phyloP scores from a whole-genome alignment of 2,329 filamentous ascomycete species.

The Fusarium miscanthi region DNA sequence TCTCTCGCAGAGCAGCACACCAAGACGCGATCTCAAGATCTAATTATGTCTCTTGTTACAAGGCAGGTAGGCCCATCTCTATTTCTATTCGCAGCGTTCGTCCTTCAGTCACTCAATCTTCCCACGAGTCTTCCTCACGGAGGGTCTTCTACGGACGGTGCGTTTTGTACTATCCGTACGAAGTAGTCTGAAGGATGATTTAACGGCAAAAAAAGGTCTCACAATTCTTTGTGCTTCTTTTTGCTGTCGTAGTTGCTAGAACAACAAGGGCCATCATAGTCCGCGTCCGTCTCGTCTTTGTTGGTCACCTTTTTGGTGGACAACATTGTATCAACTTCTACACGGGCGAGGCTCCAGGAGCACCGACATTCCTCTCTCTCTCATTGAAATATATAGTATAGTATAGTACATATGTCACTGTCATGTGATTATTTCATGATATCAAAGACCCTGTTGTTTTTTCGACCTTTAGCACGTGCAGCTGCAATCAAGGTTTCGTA shows the following conservation, averaged over 20 bases:
- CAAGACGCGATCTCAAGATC: neutral
- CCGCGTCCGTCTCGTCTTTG: conserved; percentile 55
- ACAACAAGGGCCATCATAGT: conserved; percentile 64
- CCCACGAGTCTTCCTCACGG: conserved; percentile 50
- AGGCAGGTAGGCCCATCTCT: conserved; percentile 2
- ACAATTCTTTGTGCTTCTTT: neutral
- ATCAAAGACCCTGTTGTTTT: neutral
- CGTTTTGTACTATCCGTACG: conserved; percentile 52
- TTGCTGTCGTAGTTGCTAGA: conserved; percentile 56
- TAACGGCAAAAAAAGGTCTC: neutral
- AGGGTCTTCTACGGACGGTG: conserved; percentile 50
- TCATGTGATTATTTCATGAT: neutral
- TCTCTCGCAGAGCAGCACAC: neutral
- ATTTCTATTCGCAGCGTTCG: conserved; percentile 41
- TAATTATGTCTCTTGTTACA: neutral
- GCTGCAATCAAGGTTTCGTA: conserved; percentile 15
- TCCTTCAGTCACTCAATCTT: conserved; percentile 48
- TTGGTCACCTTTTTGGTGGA: conserved; percentile 29
- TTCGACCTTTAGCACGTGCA: conserved; percentile 7
- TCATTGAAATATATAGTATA: neutral
- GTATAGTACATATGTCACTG: neutral
- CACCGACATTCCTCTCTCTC: conserved; percentile 54
- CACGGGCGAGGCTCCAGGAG: conserved; percentile 64
- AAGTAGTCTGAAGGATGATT: conserved; percentile 51
- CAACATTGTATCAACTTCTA: conserved; percentile 43